A percentile compares a stretch with the other conserved stretches of the same genome.
Evolutionary conservation across 1,284 basidiomycete species (phyloP).

Genomic region (Ustilago nuda): DNA sequence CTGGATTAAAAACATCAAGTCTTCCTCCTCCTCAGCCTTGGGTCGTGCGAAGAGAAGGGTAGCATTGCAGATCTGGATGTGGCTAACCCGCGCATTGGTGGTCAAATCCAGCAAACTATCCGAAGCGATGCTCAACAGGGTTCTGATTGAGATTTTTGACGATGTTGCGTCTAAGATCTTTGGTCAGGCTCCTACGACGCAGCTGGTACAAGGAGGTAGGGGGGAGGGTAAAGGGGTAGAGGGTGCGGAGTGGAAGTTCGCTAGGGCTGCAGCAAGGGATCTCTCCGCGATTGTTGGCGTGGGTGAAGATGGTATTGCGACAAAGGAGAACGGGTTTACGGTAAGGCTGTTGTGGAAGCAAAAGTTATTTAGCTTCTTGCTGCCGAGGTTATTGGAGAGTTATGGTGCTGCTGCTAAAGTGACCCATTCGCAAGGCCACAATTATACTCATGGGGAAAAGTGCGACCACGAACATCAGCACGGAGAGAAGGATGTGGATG

Average conservation of each 20-base stretch:
- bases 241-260: slow-evolving; percentile 41
- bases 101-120: slow-evolving; percentile 48
- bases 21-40: not conserved
- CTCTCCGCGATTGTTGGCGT: slow-evolving; percentile 38
- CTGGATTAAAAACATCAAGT: slow-evolving; percentile 41
- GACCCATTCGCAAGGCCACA: slow-evolving; percentile 10
- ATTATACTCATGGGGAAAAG: slow-evolving; percentile 8
- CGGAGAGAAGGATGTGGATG: slow-evolving; percentile 41
- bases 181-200: slow-evolving; percentile 1
- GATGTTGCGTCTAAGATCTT: slow-evolving; percentile 11
- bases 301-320: slow-evolving; percentile 48
- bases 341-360: slow-evolving; percentile 76
- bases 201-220: slow-evolving; percentile 13
- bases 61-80: slow-evolving; percentile 57
- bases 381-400: slow-evolving; percentile 78
- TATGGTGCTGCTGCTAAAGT: slow-evolving; percentile 18
- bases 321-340: slow-evolving; percentile 57
- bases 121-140: slow-evolving; percentile 52
- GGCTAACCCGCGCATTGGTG: slow-evolving; percentile 55
- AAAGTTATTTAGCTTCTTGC: slow-evolving; percentile 79
- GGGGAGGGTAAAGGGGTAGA: slow-evolving; percentile 6
- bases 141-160: slow-evolving; percentile 52
- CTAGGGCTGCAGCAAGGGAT: slow-evolving; percentile 27
- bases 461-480: slow-evolving; percentile 17
- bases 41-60: slow-evolving; percentile 5